A percentile compares a stretch with the other conserved stretches of the same genome.
Evolutionary conservation across 345 rosid species (phyloP).

Genomic region (Punica granatum): DNA sequence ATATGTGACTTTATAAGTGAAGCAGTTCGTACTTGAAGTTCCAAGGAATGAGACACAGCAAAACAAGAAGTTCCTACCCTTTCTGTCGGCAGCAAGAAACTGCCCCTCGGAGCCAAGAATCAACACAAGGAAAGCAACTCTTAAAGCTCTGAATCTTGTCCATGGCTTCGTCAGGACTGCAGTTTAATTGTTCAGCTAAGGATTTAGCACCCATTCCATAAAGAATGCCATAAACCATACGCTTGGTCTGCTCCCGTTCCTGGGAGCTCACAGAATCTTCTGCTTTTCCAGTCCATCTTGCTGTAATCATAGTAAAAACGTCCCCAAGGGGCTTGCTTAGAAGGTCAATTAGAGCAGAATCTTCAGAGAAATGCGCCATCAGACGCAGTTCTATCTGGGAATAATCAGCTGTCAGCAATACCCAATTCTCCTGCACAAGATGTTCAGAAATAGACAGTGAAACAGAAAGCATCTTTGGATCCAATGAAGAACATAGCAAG

Average conservation of each 20-base stretch:
- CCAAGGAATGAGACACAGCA: neutral
- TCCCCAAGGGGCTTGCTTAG: constrained; percentile 74
- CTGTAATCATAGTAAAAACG: constrained; percentile 87
- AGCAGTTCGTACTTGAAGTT: neutral
- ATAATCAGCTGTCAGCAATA: constrained; percentile 86
- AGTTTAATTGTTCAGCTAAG: constrained; percentile 81
- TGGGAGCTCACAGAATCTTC: constrained; percentile 47
- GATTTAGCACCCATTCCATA: constrained; percentile 96
- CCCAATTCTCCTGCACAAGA: constrained; percentile 73
- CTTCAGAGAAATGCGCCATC: constrained; percentile 93
- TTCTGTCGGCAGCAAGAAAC: constrained; percentile 60
- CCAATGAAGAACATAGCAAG: neutral
- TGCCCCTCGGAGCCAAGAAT: constrained; percentile 70
- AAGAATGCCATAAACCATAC: constrained; percentile 90
- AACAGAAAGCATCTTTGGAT: neutral
- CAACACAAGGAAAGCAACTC: constrained; percentile 76
- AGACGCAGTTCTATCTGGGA: constrained; percentile 93
- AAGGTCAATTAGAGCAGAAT: constrained; percentile 62
- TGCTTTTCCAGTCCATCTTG: constrained; percentile 75
- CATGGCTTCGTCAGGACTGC: constrained; percentile 75
- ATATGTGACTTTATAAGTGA: neutral
- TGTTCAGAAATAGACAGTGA: neutral
- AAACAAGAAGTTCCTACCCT: constrained; percentile 42
- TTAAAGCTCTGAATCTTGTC: constrained; percentile 78
- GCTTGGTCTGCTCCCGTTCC: constrained; percentile 87